Conservation (phyloP, 495 filamentous ascomycete species). For the Sporormia fimetaria region DNA sequence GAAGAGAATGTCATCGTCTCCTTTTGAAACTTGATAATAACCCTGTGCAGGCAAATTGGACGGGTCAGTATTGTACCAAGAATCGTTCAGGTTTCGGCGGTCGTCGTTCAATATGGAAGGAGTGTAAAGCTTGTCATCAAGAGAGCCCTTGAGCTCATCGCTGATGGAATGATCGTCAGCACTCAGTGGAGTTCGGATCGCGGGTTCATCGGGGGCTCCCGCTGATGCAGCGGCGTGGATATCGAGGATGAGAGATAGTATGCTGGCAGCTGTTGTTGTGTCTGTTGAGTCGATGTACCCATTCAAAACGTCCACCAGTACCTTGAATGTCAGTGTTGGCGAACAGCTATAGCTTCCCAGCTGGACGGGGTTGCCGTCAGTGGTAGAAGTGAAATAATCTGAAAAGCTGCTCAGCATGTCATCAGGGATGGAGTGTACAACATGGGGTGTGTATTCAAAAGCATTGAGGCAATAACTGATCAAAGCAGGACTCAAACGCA, state of each 20-base stretch:
- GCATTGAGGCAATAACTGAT: too few relatives aligned
- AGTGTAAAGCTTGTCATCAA: slow-evolving; percentile 45
- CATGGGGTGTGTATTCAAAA: too few relatives aligned
- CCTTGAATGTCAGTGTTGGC: slow-evolving; percentile 37
- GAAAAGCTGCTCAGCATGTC: too few relatives aligned
- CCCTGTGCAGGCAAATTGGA: slow-evolving; percentile 38
- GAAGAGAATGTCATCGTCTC: slow-evolving; percentile 33
- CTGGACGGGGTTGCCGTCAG: too few relatives aligned
- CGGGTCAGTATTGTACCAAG: slow-evolving; percentile 44
- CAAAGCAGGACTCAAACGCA: too few relatives aligned
- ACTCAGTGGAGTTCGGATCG: slow-evolving; percentile 30
- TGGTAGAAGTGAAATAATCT: too few relatives aligned
- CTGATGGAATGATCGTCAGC: slow-evolving; percentile 12
- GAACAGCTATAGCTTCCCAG: slow-evolving; percentile 50
- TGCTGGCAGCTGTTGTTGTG: slow-evolving; percentile 37
- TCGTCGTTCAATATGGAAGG: slow-evolving; percentile 38
- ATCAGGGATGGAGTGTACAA: slow-evolving; percentile 10
- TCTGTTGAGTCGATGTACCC: slow-evolving; percentile 41
- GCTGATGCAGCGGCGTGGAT: slow-evolving; percentile 45
- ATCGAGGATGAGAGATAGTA: slow-evolving; percentile 44
- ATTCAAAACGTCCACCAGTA: slow-evolving; percentile 38
- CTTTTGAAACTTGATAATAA: slow-evolving; percentile 41
- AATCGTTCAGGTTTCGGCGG: slow-evolving; percentile 45
- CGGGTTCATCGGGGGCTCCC: slow-evolving; percentile 26
- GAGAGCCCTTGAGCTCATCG: slow-evolving; percentile 31